Conservation (phyloP, 2,329 filamentous ascomycete species). For the Rutstroemia sp. region DNA sequence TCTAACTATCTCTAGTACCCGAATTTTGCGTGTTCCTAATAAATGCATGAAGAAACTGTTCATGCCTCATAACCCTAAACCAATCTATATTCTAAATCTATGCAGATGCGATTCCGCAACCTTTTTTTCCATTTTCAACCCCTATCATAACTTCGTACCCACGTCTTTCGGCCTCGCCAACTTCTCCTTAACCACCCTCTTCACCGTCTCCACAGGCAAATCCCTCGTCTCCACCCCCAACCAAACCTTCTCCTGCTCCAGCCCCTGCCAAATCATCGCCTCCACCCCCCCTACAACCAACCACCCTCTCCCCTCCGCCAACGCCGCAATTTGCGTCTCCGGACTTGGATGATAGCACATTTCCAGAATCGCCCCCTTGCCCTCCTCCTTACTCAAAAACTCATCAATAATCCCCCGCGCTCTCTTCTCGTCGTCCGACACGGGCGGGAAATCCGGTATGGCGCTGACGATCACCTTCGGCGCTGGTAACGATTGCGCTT, state of each 20-base stretch:
- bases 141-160: not conserved
- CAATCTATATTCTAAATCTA: too few relatives aligned
- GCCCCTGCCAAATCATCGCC: conserved; percentile 28
- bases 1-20: too few relatives aligned
- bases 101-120: not conserved
- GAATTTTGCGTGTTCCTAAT: too few relatives aligned
- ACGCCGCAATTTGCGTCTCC: conserved; percentile 20
- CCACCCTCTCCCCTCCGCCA: conserved; percentile 19
- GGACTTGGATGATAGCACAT: conserved; percentile 29
- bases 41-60: too few relatives aligned
- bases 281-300: conserved; percentile 23
- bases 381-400: conserved; percentile 32
- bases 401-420: conserved; percentile 39
- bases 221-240: conserved; percentile 51
- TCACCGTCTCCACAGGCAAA: conserved; percentile 53
- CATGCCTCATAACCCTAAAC: too few relatives aligned
- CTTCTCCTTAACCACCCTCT: conserved; percentile 38
- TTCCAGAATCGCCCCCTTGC: conserved; percentile 23
- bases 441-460: conserved; percentile 69
- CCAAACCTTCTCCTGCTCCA: conserved; percentile 27
- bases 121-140: not conserved
- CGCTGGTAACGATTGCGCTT: conserved; percentile 49
- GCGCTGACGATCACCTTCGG: conserved; percentile 66
- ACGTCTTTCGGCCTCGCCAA: conserved; percentile 4
- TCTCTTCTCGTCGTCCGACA: conserved; percentile 52